Evolutionary conservation across 768 basidiomycete species (phyloP).

Genomic region (Dendrothele bispora): DNA sequence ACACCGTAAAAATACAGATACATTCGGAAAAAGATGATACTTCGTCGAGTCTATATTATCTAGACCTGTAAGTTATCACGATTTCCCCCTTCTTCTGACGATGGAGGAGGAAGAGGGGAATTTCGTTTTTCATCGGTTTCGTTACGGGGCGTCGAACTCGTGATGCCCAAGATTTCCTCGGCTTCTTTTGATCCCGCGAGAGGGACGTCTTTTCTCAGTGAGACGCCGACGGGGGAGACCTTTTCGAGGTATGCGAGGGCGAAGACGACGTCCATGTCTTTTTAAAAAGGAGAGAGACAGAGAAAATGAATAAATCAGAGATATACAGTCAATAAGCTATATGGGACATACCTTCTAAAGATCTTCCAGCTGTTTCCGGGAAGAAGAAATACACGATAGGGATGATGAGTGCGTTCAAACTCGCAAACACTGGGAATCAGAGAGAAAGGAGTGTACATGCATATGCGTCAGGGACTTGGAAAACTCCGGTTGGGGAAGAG

Average conservation of each 20-base stretch:
- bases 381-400: conserved; percentile 61
- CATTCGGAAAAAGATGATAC: no score
- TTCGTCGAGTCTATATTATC: no score
- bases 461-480: background rate
- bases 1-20: no score
- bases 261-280: conserved; percentile 50
- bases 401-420: conserved; percentile 55
- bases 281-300: no score
- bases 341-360: conserved; percentile 42
- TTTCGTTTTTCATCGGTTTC: no score
- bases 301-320: background rate
- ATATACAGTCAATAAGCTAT: background rate
- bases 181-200: conserved; percentile 44
- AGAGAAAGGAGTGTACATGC: no score
- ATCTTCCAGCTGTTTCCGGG: conserved; percentile 60
- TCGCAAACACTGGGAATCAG: conserved; percentile 47
- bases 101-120: no score
- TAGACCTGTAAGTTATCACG: no score
- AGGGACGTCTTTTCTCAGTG: conserved; percentile 43
- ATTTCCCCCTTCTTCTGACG: no score
- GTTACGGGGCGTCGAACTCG: background rate
- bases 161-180: conserved; percentile 40
- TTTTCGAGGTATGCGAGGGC: conserved; percentile 44
- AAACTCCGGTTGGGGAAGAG: background rate
- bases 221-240: conserved; percentile 43